Percentiles rank a stretch among this genome's conserved stretches.
Evolutionary conservation across 306 rosid species (phyloP).

Genomic region (Prunus dulcis): DNA sequence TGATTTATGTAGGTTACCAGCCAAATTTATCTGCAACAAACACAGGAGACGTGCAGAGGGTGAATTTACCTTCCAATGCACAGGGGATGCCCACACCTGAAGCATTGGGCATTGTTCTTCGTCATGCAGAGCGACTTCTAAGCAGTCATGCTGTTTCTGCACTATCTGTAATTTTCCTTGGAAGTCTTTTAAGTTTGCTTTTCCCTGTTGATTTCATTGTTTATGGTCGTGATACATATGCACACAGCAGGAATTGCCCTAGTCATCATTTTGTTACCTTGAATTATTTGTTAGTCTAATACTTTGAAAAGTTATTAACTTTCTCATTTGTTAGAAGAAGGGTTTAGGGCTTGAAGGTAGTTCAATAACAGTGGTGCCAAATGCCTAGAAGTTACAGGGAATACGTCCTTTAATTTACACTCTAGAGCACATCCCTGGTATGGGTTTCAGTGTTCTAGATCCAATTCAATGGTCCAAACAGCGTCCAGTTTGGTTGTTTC

Average conservation of each 20-base stretch:
- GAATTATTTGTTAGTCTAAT: background rate
- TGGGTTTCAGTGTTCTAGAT: background rate
- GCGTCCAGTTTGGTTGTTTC: background rate
- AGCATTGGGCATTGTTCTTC: conserved; percentile 74
- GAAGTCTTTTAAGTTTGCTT: conserved; percentile 11
- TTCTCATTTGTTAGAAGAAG: background rate
- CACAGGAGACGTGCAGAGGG: conserved; percentile 43
- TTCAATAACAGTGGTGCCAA: background rate
- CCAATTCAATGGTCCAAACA: background rate
- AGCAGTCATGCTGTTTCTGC: conserved; percentile 70
- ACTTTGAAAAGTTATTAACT: background rate
- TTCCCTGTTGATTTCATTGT: conserved; percentile 1
- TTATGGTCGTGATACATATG: background rate
- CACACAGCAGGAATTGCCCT: background rate
- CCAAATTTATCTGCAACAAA: conserved; percentile 46
- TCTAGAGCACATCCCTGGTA: background rate
- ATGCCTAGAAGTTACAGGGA: background rate
- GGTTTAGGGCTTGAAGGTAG: background rate
- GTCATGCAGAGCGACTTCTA: conserved; percentile 64
- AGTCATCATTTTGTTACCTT: background rate
- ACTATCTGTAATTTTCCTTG: conserved; percentile 58
- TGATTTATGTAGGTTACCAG: conserved; percentile 41
- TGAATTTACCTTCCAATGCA: conserved; percentile 68
- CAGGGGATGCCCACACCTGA: conserved; percentile 83
- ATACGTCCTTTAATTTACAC: background rate